Evolutionary conservation across 495 filamentous ascomycete species (phyloP).

Genomic region (Trypethelium eluteriae): DNA sequence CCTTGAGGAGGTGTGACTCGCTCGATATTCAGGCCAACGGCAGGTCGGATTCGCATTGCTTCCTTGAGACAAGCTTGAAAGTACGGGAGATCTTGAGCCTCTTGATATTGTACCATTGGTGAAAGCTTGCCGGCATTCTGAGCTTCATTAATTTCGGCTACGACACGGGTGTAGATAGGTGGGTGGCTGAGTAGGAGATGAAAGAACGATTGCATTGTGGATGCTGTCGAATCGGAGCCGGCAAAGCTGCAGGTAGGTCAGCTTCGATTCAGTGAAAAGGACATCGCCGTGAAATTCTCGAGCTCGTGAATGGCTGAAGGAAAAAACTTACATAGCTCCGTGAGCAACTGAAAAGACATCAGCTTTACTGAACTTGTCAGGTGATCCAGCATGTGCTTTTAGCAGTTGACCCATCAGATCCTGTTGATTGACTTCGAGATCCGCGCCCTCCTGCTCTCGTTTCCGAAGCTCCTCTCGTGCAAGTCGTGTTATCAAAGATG

Average conservation of each 20-base stretch:
- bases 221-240: slow-evolving; percentile 25
- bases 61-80: slow-evolving; percentile 27
- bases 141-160: slow-evolving; percentile 22
- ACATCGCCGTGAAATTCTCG: neutral
- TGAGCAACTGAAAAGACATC: slow-evolving; percentile 51
- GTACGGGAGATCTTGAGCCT: slow-evolving; percentile 23
- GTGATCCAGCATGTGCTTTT: slow-evolving; percentile 41
- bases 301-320: neutral
- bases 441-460: slow-evolving; percentile 38
- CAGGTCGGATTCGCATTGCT: slow-evolving; percentile 26
- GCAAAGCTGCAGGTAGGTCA: slow-evolving; percentile 21
- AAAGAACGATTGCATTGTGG: slow-evolving; percentile 27
- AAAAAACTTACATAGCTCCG: slow-evolving; percentile 42
- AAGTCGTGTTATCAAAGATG: slow-evolving; percentile 44
- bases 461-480: slow-evolving; percentile 43
- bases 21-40: slow-evolving; percentile 25
- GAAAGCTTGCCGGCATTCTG: slow-evolving; percentile 21
- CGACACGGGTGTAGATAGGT: slow-evolving; percentile 19
- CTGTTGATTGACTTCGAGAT: slow-evolving; percentile 37
- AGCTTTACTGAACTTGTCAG: slow-evolving; percentile 41
- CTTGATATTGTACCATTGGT: slow-evolving; percentile 20
- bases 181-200: slow-evolving; percentile 22
- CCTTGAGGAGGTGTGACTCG: slow-evolving; percentile 23
- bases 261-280: neutral
- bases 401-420: slow-evolving; percentile 45